phyloP scores from a whole-genome alignment of 176 grass and related monocot genomes.

The Miscanthus lutarioriparius region DNA sequence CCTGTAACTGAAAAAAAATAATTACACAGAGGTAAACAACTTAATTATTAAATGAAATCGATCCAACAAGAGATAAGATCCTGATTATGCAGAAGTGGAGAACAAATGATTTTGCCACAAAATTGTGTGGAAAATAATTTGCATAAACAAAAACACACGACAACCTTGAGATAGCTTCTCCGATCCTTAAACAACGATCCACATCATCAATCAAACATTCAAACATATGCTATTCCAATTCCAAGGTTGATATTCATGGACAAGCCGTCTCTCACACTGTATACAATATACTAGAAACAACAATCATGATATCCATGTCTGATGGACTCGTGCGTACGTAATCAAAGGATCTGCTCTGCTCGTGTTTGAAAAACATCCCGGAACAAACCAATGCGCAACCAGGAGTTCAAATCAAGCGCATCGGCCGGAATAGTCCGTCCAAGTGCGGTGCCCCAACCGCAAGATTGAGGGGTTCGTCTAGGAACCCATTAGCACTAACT shows the following conservation, averaged over 20 bases:
- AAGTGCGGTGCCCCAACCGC: conserved; percentile 2
- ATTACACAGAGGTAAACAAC: neutral
- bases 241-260: neutral
- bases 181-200: neutral
- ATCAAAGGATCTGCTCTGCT: neutral
- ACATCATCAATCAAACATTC: neutral
- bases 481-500: conserved; percentile 2
- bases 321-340: neutral
- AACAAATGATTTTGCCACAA: neutral
- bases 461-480: conserved; percentile 1
- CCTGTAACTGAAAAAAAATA: neutral
- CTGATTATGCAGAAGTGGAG: neutral
- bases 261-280: neutral
- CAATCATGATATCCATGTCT: neutral
- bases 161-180: neutral
- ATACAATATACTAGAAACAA: neutral
- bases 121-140: neutral
- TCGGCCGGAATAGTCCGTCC: neutral
- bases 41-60: neutral
- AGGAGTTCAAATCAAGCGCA: neutral
- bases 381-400: neutral
- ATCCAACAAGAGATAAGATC: neutral
- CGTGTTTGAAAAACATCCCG: conserved; percentile 24
- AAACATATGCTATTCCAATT: neutral
- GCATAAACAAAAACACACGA: neutral